Conservation (phyloP, 176 grass and related monocot species). For the Saccharum officinarum region DNA sequence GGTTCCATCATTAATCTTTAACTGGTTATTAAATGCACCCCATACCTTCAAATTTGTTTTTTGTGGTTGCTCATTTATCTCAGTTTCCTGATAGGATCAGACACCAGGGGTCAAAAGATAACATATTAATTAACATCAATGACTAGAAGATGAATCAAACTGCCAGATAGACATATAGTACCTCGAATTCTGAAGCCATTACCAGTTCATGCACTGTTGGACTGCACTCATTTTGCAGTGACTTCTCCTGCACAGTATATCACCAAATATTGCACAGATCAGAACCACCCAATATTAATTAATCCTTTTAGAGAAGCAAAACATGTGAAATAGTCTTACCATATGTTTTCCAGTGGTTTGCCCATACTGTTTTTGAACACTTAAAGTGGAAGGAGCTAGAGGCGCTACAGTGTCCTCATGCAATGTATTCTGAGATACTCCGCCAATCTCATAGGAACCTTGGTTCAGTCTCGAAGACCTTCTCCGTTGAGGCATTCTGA, state of each 20-base stretch:
- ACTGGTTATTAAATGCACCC: background rate
- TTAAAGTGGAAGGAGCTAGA: slow-evolving; percentile 21
- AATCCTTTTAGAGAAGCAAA: slow-evolving; percentile 4
- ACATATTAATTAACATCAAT: slow-evolving; percentile 10
- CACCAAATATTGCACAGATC: slow-evolving; percentile 15
- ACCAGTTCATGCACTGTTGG: background rate
- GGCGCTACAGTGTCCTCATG: background rate
- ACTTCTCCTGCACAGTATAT: slow-evolving; percentile 21
- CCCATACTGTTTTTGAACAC: slow-evolving; percentile 10
- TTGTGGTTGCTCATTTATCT: background rate
- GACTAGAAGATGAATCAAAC: slow-evolving; percentile 22
- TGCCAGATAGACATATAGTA: background rate
- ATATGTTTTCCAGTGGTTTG: slow-evolving; percentile 18
- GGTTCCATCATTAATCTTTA: slow-evolving; percentile 11
- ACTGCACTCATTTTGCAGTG: slow-evolving; percentile 19
- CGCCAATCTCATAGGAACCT: slow-evolving; percentile 30
- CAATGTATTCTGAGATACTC: background rate
- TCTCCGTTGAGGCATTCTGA: slow-evolving; percentile 30
- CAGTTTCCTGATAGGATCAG: slow-evolving; percentile 29
- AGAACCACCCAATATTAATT: background rate
- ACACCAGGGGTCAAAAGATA: slow-evolving; percentile 5
- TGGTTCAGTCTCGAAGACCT: slow-evolving; percentile 45
- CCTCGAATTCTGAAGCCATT: slow-evolving; percentile 29
- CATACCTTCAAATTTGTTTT: slow-evolving; percentile 43
- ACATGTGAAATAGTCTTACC: slow-evolving; percentile 5